Percentiles rank a stretch among this genome's conserved stretches.
phyloP scores from a whole-genome alignment of 1,139 yeast species.

The Scheffersomyces parashehatae region DNA sequence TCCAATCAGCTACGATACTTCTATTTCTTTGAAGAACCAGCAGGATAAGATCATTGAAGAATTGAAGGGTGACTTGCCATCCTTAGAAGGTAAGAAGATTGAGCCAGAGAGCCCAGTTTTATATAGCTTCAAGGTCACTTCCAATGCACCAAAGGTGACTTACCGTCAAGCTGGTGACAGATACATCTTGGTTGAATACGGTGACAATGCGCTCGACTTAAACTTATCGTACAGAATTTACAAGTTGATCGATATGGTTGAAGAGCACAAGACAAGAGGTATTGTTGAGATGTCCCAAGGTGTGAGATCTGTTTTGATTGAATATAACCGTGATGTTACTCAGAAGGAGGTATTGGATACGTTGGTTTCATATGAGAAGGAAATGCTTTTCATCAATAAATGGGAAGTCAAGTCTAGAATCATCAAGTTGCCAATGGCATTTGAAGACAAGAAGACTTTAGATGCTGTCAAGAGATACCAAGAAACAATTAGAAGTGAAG shows the following conservation, averaged over 20 bases:
- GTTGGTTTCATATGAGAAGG: slow-evolving; percentile 72
- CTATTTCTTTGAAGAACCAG: slow-evolving; percentile 57
- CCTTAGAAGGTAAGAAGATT: slow-evolving; percentile 27
- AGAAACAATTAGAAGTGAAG: slow-evolving; percentile 89
- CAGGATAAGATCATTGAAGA: slow-evolving; percentile 58
- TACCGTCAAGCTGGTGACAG: slow-evolving; percentile 98
- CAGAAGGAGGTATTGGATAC: slow-evolving; percentile 65
- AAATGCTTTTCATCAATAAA: slow-evolving; percentile 67
- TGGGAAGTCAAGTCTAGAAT: slow-evolving; percentile 88
- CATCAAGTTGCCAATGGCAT: slow-evolving; percentile 90
- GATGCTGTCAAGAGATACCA: slow-evolving; percentile 88
- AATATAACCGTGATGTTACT: slow-evolving; percentile 64
- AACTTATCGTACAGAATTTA: slow-evolving; percentile 83
- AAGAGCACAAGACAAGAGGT: slow-evolving; percentile 65
- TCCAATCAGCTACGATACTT: slow-evolving; percentile 70
- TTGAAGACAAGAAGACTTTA: slow-evolving; percentile 85
- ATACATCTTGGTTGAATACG: slow-evolving; percentile 86
- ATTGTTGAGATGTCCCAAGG: slow-evolving; percentile 96
- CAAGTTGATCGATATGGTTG: slow-evolving; percentile 73
- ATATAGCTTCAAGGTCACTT: slow-evolving; percentile 45
- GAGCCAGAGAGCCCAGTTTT: slow-evolving; percentile 65
- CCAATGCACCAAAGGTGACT: slow-evolving; percentile 67
- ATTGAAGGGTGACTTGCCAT: slow-evolving; percentile 44
- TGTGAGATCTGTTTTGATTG: slow-evolving; percentile 89
- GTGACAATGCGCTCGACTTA: slow-evolving; percentile 83